phyloP scores from a whole-genome alignment of 192 early-diverging fungal genomes.

The Lobulomyces angularis region DNA sequence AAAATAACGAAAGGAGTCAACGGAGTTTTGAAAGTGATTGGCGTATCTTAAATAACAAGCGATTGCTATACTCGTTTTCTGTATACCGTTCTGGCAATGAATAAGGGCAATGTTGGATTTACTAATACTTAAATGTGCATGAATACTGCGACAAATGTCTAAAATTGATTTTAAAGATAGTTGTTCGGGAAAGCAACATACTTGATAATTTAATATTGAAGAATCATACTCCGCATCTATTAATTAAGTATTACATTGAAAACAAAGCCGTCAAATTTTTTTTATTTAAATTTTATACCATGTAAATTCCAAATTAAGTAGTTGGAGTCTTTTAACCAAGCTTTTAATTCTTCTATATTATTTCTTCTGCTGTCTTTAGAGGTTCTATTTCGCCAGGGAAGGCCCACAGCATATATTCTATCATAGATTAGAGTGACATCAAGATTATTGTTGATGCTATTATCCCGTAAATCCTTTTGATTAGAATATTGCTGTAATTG shows the following conservation, averaged over 20 bases:
- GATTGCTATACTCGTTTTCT: slow-evolving; percentile 27
- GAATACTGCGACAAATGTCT: slow-evolving; percentile 39
- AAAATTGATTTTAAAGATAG: slow-evolving; percentile 32
- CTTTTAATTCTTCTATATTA: slow-evolving; percentile 31
- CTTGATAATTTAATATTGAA: slow-evolving; percentile 27
- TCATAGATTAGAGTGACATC: slow-evolving; percentile 40
- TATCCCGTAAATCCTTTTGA: too few species aligned
- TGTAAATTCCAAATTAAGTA: slow-evolving; percentile 49
- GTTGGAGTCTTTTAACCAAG: slow-evolving; percentile 32
- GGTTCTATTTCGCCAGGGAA: slow-evolving; percentile 22
- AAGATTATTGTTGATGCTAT: too few species aligned
- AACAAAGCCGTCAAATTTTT: slow-evolving; percentile 1
- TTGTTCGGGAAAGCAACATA: slow-evolving; percentile 35
- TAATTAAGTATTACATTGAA: background rate
- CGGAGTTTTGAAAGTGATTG: slow-evolving; percentile 27
- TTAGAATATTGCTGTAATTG: too few species aligned
- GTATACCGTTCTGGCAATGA: slow-evolving; percentile 39
- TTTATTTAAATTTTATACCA: too few species aligned
- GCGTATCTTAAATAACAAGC: slow-evolving; percentile 33
- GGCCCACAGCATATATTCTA: slow-evolving; percentile 25
- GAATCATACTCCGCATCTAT: slow-evolving; percentile 26
- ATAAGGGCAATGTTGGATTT: slow-evolving; percentile 33
- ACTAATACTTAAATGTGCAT: slow-evolving; percentile 37
- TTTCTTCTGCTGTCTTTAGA: slow-evolving; percentile 19
- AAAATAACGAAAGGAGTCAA: slow-evolving; percentile 40